phyloP scores from a whole-genome alignment of 768 basidiomycete species.

The Amanita pseudoporphyria region DNA sequence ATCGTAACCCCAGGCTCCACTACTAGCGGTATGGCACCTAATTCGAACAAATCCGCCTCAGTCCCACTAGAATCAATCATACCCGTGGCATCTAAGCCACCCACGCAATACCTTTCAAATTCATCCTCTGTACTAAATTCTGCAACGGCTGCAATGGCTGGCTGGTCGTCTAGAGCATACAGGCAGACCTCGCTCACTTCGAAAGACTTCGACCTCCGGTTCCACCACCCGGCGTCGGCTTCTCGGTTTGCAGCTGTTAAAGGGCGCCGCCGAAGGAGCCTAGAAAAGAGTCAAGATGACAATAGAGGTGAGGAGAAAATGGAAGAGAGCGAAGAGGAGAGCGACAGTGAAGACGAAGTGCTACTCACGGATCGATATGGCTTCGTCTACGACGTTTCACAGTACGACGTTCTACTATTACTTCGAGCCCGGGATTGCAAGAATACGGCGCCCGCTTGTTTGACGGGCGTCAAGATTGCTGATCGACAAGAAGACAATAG shows the following conservation, averaged over 20 bases:
- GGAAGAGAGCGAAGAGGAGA: background rate
- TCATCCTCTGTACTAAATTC: background rate
- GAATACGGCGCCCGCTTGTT: slow-evolving; percentile 72
- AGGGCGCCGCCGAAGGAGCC: slow-evolving; percentile 30
- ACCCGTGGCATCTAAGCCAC: slow-evolving; percentile 69
- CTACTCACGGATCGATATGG: slow-evolving; percentile 82
- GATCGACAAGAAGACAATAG: slow-evolving; percentile 73
- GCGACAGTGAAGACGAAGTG: background rate
- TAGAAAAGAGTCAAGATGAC: background rate
- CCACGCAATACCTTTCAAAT: slow-evolving; percentile 64
- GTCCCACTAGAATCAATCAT: slow-evolving; percentile 81
- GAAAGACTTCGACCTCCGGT: slow-evolving; percentile 64
- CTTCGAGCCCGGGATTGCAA: slow-evolving; percentile 62
- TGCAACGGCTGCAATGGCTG: background rate
- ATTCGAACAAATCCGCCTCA: slow-evolving; percentile 24
- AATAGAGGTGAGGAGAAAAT: no score
- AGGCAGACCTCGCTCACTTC: slow-evolving; percentile 51
- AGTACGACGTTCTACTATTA: slow-evolving; percentile 73
- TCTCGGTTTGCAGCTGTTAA: slow-evolving; percentile 45
- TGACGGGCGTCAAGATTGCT: slow-evolving; percentile 83
- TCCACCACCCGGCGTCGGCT: slow-evolving; percentile 48
- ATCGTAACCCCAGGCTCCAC: background rate
- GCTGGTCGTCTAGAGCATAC: slow-evolving; percentile 36
- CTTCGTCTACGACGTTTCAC: slow-evolving; percentile 80
- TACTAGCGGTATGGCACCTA: background rate